Percentiles rank a stretch among this genome's conserved stretches.
These are phyloP conservation scores for Kodamaea sp. DNA, from an alignment of 1,139 yeast species.

Conservation along the genomic window DNA sequence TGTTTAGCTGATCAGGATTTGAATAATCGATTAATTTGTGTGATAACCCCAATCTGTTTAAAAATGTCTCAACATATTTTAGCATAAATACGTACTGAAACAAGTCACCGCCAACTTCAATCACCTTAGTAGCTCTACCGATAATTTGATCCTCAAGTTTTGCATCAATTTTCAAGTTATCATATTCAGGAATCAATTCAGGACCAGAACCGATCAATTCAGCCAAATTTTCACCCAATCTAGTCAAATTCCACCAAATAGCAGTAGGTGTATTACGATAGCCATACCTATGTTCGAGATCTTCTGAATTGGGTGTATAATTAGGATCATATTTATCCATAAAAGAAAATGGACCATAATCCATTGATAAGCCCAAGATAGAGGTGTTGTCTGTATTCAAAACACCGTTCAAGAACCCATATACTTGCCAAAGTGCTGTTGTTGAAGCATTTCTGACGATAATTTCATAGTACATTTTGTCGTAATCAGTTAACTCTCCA, in stretches of 20 bases:
- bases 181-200: constrained; percentile 41
- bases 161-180: constrained; percentile 32
- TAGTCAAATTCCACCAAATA: constrained; percentile 90
- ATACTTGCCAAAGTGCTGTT: constrained; percentile 84
- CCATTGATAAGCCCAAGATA: constrained; percentile 78
- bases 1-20: constrained; percentile 35
- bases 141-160: constrained; percentile 53
- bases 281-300: constrained; percentile 65
- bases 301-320: constrained; percentile 90
- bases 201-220: constrained; percentile 74
- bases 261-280: constrained; percentile 80
- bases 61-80: constrained; percentile 58
- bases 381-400: constrained; percentile 93
- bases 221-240: constrained; percentile 81
- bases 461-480: constrained; percentile 66
- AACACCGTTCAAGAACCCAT: constrained; percentile 92
- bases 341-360: constrained; percentile 92
- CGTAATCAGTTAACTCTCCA: constrained; percentile 58
- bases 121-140: constrained; percentile 60
- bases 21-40: constrained; percentile 33
- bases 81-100: constrained; percentile 61
- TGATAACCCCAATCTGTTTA: constrained; percentile 64
- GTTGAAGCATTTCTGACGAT: constrained; percentile 69
- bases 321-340: constrained; percentile 79
- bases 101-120: constrained; percentile 61